These are phyloP conservation scores for Pseudocercospora musae DNA, from an alignment of 2,329 filamentous ascomycete species.

Conservation along the genomic window DNA sequence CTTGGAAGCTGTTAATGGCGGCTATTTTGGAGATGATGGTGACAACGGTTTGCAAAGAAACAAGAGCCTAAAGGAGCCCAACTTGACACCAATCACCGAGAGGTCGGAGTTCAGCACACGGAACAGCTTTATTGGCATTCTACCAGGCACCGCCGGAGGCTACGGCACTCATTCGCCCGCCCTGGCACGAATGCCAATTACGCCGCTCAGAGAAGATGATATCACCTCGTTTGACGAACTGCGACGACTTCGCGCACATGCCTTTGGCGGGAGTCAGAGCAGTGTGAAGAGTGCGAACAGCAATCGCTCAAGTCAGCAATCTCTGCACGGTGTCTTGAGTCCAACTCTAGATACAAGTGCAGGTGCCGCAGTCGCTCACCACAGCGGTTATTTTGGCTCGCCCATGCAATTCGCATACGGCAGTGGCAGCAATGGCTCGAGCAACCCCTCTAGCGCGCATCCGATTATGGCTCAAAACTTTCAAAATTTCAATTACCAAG, in stretches of 20 bases:
- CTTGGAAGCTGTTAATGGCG: slow-evolving; percentile 68
- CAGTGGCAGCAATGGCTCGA: slow-evolving; percentile 22
- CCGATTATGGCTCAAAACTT: slow-evolving; percentile 5
- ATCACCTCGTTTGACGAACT: slow-evolving; percentile 30
- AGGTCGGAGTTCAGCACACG: slow-evolving; percentile 93
- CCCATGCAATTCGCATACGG: slow-evolving; percentile 29
- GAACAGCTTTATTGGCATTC: slow-evolving; percentile 69
- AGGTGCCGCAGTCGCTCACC: not conserved
- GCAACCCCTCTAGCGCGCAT: slow-evolving; percentile 14
- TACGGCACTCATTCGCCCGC: slow-evolving; percentile 74
- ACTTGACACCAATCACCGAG: slow-evolving; percentile 93
- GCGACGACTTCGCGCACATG: slow-evolving; percentile 48
- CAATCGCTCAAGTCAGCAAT: slow-evolving; percentile 24
- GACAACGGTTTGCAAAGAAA: slow-evolving; percentile 60
- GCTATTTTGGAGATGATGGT: slow-evolving; percentile 80
- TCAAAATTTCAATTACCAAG: slow-evolving; percentile 13
- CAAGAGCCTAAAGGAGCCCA: slow-evolving; percentile 81
- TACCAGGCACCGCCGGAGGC: slow-evolving; percentile 54
- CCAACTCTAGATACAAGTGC: slow-evolving; percentile 12
- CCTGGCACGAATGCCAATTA: slow-evolving; percentile 56
- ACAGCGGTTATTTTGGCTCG: slow-evolving; percentile 20
- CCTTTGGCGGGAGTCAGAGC: slow-evolving; percentile 50
- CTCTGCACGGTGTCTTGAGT: slow-evolving; percentile 11
- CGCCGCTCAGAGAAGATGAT: slow-evolving; percentile 27
- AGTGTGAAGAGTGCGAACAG: slow-evolving; percentile 17